phyloP scores from a whole-genome alignment of 805 yeast species.

The Hanseniaspora lachancei region DNA sequence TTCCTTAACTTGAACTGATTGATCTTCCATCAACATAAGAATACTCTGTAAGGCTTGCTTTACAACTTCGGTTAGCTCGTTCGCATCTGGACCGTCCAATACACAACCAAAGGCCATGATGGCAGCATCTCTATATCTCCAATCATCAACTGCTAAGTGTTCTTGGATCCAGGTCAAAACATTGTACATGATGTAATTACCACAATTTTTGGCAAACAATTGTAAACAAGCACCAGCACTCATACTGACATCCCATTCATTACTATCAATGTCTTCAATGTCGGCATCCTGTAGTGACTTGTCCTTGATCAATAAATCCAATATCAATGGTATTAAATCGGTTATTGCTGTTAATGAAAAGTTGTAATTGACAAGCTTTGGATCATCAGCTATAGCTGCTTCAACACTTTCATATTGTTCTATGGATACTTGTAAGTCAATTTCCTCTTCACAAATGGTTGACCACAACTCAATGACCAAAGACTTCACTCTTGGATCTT shows the following conservation, averaged over 20 bases:
- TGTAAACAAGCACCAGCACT: slow-evolving; percentile 97
- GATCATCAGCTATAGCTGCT: slow-evolving; percentile 22
- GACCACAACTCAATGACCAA: slow-evolving; percentile 99
- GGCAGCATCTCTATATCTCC: slow-evolving; percentile 93
- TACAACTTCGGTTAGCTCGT: slow-evolving; percentile 52
- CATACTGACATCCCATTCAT: slow-evolving; percentile 96
- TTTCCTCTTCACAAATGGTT: slow-evolving; percentile 97
- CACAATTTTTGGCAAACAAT: slow-evolving; percentile 82
- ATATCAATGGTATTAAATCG: slow-evolving; percentile 77
- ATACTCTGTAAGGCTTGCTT: slow-evolving; percentile 77
- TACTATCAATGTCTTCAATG: slow-evolving; percentile 77
- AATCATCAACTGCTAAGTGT: slow-evolving; percentile 43
- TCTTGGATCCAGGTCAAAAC: slow-evolving; percentile 72
- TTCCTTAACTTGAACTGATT: slow-evolving; percentile 74
- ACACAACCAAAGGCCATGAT: slow-evolving; percentile 98
- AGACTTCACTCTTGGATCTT: slow-evolving; percentile 77
- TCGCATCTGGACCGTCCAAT: slow-evolving; percentile 81
- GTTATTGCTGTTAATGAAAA: slow-evolving; percentile 75
- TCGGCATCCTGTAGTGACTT: not conserved
- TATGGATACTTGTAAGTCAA: slow-evolving; percentile 59
- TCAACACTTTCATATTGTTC: slow-evolving; percentile 37
- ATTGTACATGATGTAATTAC: slow-evolving; percentile 72
- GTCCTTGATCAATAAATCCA: slow-evolving; percentile 55
- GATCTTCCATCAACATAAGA: slow-evolving; percentile 58
- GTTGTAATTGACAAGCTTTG: slow-evolving; percentile 45